Percentiles rank a stretch among this genome's conserved stretches.
Evolutionary conservation across 192 early-diverging fungal species (phyloP).

Genomic region (Linnemannia elongata): DNA sequence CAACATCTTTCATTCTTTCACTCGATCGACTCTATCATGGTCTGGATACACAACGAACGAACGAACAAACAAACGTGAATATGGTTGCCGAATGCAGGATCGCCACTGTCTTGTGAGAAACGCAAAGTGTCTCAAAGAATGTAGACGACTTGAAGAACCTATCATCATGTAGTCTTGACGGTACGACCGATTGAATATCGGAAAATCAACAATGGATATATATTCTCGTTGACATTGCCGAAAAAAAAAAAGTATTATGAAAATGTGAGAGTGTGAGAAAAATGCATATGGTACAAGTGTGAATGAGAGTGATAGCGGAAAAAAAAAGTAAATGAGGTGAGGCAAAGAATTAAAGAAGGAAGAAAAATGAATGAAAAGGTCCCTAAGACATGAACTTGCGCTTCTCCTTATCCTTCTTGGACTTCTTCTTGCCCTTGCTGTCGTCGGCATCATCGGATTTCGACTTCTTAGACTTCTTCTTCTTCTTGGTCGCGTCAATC

Average conservation of each 20-base stretch:
- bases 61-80: too few relatives aligned
- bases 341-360: background rate
- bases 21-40: too few relatives aligned
- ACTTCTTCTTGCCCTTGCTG: slow-evolving; percentile 53
- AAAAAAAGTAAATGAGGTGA: slow-evolving; percentile 2
- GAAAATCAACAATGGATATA: too few relatives aligned
- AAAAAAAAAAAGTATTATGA: background rate
- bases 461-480: slow-evolving; percentile 62
- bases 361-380: background rate
- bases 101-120: too few relatives aligned
- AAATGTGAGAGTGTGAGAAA: background rate
- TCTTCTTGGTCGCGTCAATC: slow-evolving; percentile 67
- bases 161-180: too few relatives aligned
- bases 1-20: too few relatives aligned
- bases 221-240: background rate
- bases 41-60: too few relatives aligned
- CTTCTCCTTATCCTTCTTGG: slow-evolving; percentile 58
- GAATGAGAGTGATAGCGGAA: slow-evolving; percentile 15
- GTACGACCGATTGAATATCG: too few relatives aligned
- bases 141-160: too few relatives aligned
- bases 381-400: slow-evolving; percentile 57
- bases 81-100: too few relatives aligned
- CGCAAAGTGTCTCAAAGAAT: too few relatives aligned
- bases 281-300: slow-evolving; percentile 4
- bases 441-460: slow-evolving; percentile 52